phyloP scores from a whole-genome alignment of 345 rosid species.

The Hypericum perforatum region DNA sequence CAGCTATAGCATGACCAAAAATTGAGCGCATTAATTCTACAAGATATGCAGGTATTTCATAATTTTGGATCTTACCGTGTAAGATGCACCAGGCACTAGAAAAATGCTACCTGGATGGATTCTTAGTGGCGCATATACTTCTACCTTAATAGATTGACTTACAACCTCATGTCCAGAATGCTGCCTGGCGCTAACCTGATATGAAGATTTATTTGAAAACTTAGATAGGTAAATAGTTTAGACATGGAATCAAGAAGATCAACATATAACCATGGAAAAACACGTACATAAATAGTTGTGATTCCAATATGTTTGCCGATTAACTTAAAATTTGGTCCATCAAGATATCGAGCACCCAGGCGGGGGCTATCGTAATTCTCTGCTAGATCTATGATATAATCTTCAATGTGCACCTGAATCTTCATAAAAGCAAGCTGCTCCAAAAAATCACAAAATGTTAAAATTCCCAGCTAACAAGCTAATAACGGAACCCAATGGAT shows the following conservation, averaged over 20 bases:
- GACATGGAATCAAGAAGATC: conserved; percentile 5
- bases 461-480: neutral
- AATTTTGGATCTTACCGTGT: conserved; percentile 40
- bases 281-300: conserved; percentile 70
- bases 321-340: conserved; percentile 41
- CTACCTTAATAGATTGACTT: conserved; percentile 72
- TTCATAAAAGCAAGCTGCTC: conserved; percentile 72
- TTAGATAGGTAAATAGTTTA: conserved; percentile 10
- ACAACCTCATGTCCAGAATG: conserved; percentile 63
- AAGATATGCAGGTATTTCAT: conserved; percentile 1
- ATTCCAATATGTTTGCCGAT: conserved; percentile 64
- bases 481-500: neutral
- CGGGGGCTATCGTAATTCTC: conserved; percentile 27
- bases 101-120: conserved; percentile 65
- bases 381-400: conserved; percentile 49
- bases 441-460: conserved; percentile 12
- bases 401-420: conserved; percentile 64
- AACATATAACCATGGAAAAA: conserved; percentile 9
- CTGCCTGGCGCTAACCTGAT: conserved; percentile 71
- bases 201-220: conserved; percentile 17
- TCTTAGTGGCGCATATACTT: conserved; percentile 70
- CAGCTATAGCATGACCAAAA: conserved; percentile 2
- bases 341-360: conserved; percentile 32
- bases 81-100: conserved; percentile 85
- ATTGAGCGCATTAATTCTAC: neutral